A percentile compares a stretch with the other conserved stretches of the same genome.
phyloP scores from a whole-genome alignment of 116 monocot genomes.

The Thalassia testudinum region DNA sequence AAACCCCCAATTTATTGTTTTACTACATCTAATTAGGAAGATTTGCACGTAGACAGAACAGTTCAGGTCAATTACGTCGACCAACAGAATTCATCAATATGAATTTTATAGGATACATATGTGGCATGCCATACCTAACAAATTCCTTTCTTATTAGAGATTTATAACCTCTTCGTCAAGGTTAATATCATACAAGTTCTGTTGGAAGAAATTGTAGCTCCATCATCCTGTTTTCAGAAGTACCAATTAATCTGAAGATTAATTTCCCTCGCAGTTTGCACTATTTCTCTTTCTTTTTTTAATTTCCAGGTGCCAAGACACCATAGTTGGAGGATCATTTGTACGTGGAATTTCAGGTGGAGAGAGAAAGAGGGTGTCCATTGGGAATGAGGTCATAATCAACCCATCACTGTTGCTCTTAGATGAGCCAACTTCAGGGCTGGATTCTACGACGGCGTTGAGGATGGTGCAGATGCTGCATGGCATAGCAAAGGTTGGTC shows the following conservation, averaged over 20 bases:
- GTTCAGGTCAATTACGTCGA: not conserved
- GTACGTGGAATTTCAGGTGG: slow-evolving; percentile 38
- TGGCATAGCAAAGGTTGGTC: slow-evolving; percentile 18
- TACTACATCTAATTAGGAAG: not conserved
- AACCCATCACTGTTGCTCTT: slow-evolving; percentile 35
- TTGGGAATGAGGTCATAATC: slow-evolving; percentile 34
- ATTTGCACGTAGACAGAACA: not conserved
- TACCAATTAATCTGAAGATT: too few species aligned
- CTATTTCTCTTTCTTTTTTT: not conserved
- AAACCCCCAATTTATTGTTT: not conserved
- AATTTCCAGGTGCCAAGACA: slow-evolving; percentile 20
- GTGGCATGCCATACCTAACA: not conserved
- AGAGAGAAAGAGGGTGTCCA: slow-evolving; percentile 32
- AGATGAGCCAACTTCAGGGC: slow-evolving; percentile 47
- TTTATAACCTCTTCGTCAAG: too few species aligned
- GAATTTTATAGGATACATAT: not conserved
- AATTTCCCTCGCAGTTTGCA: not conserved
- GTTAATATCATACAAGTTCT: too few species aligned
- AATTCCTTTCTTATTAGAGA: not conserved
- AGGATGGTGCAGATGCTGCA: slow-evolving; percentile 21
- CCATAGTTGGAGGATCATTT: slow-evolving; percentile 24
- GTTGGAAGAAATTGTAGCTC: not conserved
- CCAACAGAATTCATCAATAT: too few species aligned
- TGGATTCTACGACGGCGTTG: slow-evolving; percentile 36
- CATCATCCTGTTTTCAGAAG: not conserved